A percentile compares a stretch with the other conserved stretches of the same genome.
Evolutionary conservation across 768 basidiomycete species (phyloP).

Genomic region (Boletus rufocinnamomeus): DNA sequence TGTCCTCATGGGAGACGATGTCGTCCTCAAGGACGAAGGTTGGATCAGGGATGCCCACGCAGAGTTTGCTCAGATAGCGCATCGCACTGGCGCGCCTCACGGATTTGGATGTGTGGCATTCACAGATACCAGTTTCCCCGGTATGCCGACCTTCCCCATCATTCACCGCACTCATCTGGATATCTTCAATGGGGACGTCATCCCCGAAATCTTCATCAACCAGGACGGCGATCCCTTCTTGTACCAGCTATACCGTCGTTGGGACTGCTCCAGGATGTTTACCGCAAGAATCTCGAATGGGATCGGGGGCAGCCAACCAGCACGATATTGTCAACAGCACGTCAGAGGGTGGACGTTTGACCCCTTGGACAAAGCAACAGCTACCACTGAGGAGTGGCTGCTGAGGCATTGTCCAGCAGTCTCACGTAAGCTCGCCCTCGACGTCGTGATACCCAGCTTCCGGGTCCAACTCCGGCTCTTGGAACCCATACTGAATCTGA

Average conservation of each 20-base stretch:
- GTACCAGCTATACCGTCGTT: conserved; percentile 61
- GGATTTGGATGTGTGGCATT: conserved; percentile 63
- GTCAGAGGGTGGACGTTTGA: conserved; percentile 51
- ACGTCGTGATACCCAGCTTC: conserved; percentile 59
- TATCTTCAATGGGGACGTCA: conserved; percentile 50
- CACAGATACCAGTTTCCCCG: conserved; percentile 54
- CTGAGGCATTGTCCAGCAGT: conserved; percentile 19
- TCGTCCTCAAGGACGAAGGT: conserved; percentile 48
- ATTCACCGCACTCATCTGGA: conserved; percentile 57
- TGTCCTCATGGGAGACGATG: conserved; percentile 57
- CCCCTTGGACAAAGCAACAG: conserved; percentile 44
- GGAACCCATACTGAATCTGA: conserved; percentile 45
- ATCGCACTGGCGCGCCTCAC: conserved; percentile 33
- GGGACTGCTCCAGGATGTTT: conserved; percentile 51
- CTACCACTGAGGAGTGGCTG: conserved; percentile 41
- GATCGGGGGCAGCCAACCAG: conserved; percentile 46
- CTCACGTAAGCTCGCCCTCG: conserved; percentile 48
- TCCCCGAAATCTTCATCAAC: conserved; percentile 55
- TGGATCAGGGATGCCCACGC: conserved; percentile 50
- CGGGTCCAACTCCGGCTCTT: conserved; percentile 50
- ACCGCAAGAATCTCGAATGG: conserved; percentile 42
- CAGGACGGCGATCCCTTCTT: conserved; percentile 62
- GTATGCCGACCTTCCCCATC: conserved; percentile 64
- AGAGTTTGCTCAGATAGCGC: conserved; percentile 41
- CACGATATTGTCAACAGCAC: conserved; percentile 50